A percentile compares a stretch with the other conserved stretches of the same genome.
These are phyloP conservation scores for Zasmidium angulare DNA, from an alignment of 2,329 filamentous ascomycete species.

Conservation along the genomic window DNA sequence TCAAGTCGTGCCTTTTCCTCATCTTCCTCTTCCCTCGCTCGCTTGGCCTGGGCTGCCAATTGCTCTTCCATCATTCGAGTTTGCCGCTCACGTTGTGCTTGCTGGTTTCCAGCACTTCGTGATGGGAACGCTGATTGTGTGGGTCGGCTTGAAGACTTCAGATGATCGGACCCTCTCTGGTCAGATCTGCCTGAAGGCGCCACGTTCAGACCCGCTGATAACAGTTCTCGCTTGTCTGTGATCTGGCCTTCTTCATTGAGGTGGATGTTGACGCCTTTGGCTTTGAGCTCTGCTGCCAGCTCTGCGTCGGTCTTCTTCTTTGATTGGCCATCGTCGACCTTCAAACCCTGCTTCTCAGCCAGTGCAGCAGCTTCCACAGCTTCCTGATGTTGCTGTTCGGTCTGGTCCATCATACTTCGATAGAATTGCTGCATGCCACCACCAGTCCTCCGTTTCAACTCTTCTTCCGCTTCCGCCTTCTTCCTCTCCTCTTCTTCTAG, in stretches of 20 bases:
- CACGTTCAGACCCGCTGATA: constrained; percentile 74
- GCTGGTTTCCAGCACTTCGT: constrained; percentile 47
- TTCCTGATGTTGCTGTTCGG: constrained; percentile 68
- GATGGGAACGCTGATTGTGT: constrained; percentile 27
- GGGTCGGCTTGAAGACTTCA: constrained; percentile 28
- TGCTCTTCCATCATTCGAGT: constrained; percentile 77
- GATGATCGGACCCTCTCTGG: constrained; percentile 30
- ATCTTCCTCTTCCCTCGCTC: constrained; percentile 67
- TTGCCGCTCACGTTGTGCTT: constrained; percentile 73
- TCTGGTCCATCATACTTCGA: constrained; percentile 68
- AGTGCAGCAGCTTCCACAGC: constrained; percentile 64
- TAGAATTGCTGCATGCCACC: constrained; percentile 72
- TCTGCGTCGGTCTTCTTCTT: constrained; percentile 55
- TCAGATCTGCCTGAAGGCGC: constrained; percentile 38
- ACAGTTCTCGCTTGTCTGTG: constrained; percentile 78
- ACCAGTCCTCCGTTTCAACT: constrained; percentile 63
- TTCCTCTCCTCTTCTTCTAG: constrained; percentile 70
- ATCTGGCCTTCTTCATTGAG: constrained; percentile 82
- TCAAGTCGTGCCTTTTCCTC: constrained; percentile 64
- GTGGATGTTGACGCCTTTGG: constrained; percentile 62
- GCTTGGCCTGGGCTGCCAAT: constrained; percentile 70
- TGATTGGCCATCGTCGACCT: constrained; percentile 35
- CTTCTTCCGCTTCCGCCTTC: constrained; percentile 65
- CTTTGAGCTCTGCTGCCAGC: constrained; percentile 66
- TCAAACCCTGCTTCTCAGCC: constrained; percentile 37